Evolutionary conservation across 768 basidiomycete species (phyloP), one percentile per base, ranked within the genome.

Genomic region (Lactifluus volemus): DNA sequence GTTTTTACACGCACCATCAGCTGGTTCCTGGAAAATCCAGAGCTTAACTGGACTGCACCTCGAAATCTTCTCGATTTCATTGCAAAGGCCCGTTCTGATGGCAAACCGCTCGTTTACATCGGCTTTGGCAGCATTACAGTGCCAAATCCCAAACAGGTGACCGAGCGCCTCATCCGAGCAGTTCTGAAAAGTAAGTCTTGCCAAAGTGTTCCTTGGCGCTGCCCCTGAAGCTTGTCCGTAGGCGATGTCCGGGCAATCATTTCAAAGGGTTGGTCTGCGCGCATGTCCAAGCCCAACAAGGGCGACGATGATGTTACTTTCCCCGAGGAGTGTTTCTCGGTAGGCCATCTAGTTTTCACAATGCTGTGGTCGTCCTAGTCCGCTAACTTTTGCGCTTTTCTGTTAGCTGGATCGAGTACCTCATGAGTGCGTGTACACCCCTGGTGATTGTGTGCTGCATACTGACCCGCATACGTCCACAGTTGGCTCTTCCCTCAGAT

Each of bases 61-160:
- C 63, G 72, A 10, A 73, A 72, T 14, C 75, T 88, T 1, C 52
- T 80, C 2, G 72, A 73, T 12, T 88, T 81, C 70, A 85, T 88
- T 72, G 69, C 68, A 17, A 77, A 80, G 63, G 85, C 86, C 1
- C 75, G 78, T 17, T 63, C 65, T 3, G 84, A 86, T 56, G 72
- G 73, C 1, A 84, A 83, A 66, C 75, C 84, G 0, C 75, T 88
- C 50, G 85, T 88, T 2, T 88, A 88, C 68, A 85, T 88, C 52
- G 84, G 85, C 1, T 86, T 86, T 65, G 85, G 85, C 1, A 84
- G 81, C 30, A 85, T 88, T 59, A 84, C 83, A 5, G 84, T 88
- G 4, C 83, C 84, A 6, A 69, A 79, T 65, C 83, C 85, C 2
- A 74, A 76, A 58, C 73, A 74, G 4, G 76, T 85, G 64, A 84